A percentile compares a stretch with the other conserved stretches of the same genome.
Evolutionary conservation across 257 asterid genomes (phyloP).

Genomic region (Hygrophila difformis): DNA sequence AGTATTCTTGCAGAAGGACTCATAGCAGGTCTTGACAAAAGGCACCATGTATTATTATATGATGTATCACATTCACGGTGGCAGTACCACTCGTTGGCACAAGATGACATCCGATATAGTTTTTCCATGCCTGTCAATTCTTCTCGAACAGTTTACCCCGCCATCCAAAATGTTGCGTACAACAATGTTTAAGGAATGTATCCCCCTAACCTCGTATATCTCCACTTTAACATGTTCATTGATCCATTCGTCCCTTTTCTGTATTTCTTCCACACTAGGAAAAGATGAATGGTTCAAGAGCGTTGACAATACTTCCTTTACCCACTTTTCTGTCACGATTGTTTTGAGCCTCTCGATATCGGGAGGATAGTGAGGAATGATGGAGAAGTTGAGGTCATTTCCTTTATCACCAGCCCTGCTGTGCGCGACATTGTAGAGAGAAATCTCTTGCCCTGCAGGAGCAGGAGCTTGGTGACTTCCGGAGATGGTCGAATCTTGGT

Average conservation of each 20-base stretch:
- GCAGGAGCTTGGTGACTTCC: constrained; percentile 33
- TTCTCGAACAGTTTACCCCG: constrained; percentile 92
- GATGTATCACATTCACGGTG: too few relatives aligned
- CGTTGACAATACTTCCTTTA: constrained; percentile 44
- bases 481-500: constrained; percentile 17
- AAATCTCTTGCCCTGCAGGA: constrained; percentile 47
- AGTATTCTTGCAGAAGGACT: too few relatives aligned
- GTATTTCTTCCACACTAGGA: constrained; percentile 30
- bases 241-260: constrained; percentile 40
- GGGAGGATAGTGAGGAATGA: constrained; percentile 76
- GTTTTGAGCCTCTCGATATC: constrained; percentile 70
- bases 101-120: constrained; percentile 66
- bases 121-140: constrained; percentile 95
- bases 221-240: constrained; percentile 56
- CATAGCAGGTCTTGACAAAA: too few relatives aligned
- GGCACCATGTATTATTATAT: too few relatives aligned
- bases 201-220: constrained; percentile 79
- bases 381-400: constrained; percentile 72
- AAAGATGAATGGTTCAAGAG: constrained; percentile 54
- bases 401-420: constrained; percentile 96
- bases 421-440: constrained; percentile 66
- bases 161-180: constrained; percentile 85
- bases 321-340: constrained; percentile 69
- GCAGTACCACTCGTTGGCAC: constrained; percentile 62
- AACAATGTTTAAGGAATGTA: constrained; percentile 63